Evolutionary conservation across 2,329 filamentous ascomycete species (phyloP), one percentile per base, ranked within the genome.

Genomic region (Blastomyces parvus): DNA sequence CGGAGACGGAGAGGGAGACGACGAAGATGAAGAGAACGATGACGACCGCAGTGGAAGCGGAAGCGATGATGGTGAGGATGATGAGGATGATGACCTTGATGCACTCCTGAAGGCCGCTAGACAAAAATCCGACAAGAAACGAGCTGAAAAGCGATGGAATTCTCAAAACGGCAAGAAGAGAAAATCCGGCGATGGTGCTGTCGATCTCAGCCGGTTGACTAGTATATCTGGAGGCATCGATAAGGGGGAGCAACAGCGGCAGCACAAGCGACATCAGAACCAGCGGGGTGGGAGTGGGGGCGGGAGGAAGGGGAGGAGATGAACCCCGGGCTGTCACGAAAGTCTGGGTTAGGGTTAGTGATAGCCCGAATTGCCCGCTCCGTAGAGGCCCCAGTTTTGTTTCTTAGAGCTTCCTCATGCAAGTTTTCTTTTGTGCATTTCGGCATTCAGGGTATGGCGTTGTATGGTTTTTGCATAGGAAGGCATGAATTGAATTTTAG

Each of bases 21-120:
- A 38, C 6, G 53, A 22, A 36, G 33, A 56, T 19, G 30, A 22
- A 7, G 13, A 19, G 3, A 30, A 9, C 9, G 8, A 19, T 22
- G 33, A 25, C 7, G 66, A 65, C 19, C 30, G 6, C 30, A 30
- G 30, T 30, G 30, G 30, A 30, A 30, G 30, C 30, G 30, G 30
- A 30, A 30, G 17, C 3, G 9, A 9, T 22, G 33, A 25, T 4
- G 65, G 65, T 19, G 63, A 66, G 11, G 65, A 66, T 11, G 66
- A 62, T 19, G 59, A 65, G 3, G 64, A 67, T 50, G 40, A 48
- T 19, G 59, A 67, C 13, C 59, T 68, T 14, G 66, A 69, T 1
- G 64, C 63, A 2, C 62, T 66, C 59, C 64, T 69, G 36, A 62
- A 67, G 33, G 68, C 66, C 55, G 67, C 63, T 25, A 70, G 68